Base-by-base conservation (phyloP, 2,329 filamentous ascomycete species). In the Pseudocercospora vitis region DNA sequence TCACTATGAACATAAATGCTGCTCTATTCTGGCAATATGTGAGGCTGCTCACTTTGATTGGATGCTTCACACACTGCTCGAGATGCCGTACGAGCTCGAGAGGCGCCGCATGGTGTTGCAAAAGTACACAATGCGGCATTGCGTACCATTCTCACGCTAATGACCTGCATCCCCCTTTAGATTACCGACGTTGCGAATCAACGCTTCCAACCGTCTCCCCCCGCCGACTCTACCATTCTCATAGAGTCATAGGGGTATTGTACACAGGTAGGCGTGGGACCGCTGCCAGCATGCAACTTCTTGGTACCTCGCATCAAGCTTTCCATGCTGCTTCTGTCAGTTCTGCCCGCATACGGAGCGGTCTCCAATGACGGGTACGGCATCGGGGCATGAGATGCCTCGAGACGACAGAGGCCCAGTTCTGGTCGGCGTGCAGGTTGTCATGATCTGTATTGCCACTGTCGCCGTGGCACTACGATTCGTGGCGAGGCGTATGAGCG, bases 381-480 rank as follows among this genome's bases (percentile, higher is more conserved):
- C 11, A 18, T 12, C 24, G 6, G 11, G 26, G 26, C 26, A 29
- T 7, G 26, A 29, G 26, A 7, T 29, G 26, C 26, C 11, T 29
- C 26, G 6, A 29, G 26, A 11, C 26, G 21, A 51, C 14, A 19
- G 56, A 40, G 56, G 56, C 2, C 48, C 52, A 6, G 42, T 24
- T 7, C 35, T 58, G 28, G 29, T 48, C n/a, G 52, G 48, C 4
- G 37, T 58, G 3, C 56, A 58, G 49, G 46, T 58, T 16, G 12
- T 55, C 24, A 55, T 58, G 56, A 58, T 58, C 29, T 23, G 55
- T 9, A 11, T 46, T 2, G 35, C 52, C 8, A 33, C 31, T 11
- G 33, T 24, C 12, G 48, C 48, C 7, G 56, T 58, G 6, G 19
- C 35, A 11, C 26, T 55, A 21, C 44, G 56, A 39, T 58, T 58